These are phyloP conservation scores for Castanea crenata DNA, from an alignment of 306 rosid species.

Conservation along the genomic window DNA sequence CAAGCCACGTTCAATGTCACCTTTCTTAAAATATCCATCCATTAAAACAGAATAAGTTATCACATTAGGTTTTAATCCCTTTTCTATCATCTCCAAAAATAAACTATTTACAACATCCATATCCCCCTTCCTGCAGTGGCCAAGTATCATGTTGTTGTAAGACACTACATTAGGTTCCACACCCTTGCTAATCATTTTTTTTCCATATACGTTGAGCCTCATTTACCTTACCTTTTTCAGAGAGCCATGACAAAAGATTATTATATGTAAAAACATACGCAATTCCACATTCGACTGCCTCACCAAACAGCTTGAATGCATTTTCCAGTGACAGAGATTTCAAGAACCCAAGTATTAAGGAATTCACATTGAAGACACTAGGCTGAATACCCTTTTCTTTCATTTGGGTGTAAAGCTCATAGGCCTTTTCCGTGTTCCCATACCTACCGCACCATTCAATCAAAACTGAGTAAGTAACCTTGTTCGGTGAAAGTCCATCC, in stretches of 20 bases:
- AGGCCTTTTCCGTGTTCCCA: background rate
- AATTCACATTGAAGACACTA: constrained; percentile 37
- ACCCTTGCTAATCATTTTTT: constrained; percentile 51
- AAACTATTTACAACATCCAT: no score
- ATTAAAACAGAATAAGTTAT: no score
- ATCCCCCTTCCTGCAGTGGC: no score
- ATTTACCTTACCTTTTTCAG: constrained; percentile 45
- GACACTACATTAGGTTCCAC: background rate
- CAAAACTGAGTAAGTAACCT: constrained; percentile 45
- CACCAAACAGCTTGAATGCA: constrained; percentile 55
- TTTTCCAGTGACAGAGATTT: constrained; percentile 37
- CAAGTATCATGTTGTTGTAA: no score
- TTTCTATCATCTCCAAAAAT: no score
- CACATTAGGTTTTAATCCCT: no score
- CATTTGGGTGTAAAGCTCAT: constrained; percentile 63
- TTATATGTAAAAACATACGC: constrained; percentile 47
- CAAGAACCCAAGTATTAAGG: constrained; percentile 45
- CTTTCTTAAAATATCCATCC: no score
- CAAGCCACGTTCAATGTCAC: no score
- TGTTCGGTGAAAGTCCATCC: constrained; percentile 46
- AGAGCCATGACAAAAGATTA: constrained; percentile 48
- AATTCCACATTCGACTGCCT: constrained; percentile 54
- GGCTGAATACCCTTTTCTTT: constrained; percentile 46
- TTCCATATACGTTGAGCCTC: constrained; percentile 60
- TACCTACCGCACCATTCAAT: constrained; percentile 50